Evolutionary conservation across 306 rosid genomes (phyloP).

Genomic region (Chamaecrista fasciculata): DNA sequence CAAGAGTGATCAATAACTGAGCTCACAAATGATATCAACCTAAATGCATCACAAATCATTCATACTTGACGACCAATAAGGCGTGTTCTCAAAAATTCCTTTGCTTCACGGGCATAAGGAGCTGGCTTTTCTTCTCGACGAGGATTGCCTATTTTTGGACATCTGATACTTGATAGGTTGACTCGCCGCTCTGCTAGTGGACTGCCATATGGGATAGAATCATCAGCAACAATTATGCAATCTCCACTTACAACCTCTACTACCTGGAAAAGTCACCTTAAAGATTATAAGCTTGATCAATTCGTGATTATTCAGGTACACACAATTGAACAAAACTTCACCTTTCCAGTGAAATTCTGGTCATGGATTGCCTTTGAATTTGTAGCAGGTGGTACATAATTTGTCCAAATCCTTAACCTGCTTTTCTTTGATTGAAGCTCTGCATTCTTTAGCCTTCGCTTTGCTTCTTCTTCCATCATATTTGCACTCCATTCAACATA

Average conservation of each 20-base stretch:
- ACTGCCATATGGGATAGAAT: slow-evolving; percentile 80
- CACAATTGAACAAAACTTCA: slow-evolving; percentile 30
- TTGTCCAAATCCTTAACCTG: slow-evolving; percentile 80
- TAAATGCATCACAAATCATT: slow-evolving; percentile 18
- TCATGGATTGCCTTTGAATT: slow-evolving; percentile 96
- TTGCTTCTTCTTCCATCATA: slow-evolving; percentile 96
- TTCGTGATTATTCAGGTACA: slow-evolving; percentile 1
- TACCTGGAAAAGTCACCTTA: slow-evolving; percentile 54
- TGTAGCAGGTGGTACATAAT: slow-evolving; percentile 83
- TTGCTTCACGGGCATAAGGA: slow-evolving; percentile 98
- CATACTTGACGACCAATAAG: slow-evolving; percentile 89
- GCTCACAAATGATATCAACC: slow-evolving; percentile 12
- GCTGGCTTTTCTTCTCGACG: slow-evolving; percentile 98
- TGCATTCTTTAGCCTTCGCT: slow-evolving; percentile 75
- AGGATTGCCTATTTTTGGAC: slow-evolving; percentile 97
- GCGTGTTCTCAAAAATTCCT: slow-evolving; percentile 90
- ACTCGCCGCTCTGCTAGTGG: slow-evolving; percentile 95
- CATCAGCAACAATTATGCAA: slow-evolving; percentile 91
- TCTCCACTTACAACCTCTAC: slow-evolving; percentile 99
- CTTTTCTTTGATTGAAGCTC: slow-evolving; percentile 87
- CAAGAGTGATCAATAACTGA: slow-evolving; percentile 10
- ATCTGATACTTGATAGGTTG: slow-evolving; percentile 95
- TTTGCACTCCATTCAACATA: slow-evolving; percentile 99
- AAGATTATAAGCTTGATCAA: slow-evolving; percentile 6
- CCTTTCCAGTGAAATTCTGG: slow-evolving; percentile 97